Base-by-base conservation (phyloP, 192 early-diverging fungal genomes). In the Podila clonocystis region DNA sequence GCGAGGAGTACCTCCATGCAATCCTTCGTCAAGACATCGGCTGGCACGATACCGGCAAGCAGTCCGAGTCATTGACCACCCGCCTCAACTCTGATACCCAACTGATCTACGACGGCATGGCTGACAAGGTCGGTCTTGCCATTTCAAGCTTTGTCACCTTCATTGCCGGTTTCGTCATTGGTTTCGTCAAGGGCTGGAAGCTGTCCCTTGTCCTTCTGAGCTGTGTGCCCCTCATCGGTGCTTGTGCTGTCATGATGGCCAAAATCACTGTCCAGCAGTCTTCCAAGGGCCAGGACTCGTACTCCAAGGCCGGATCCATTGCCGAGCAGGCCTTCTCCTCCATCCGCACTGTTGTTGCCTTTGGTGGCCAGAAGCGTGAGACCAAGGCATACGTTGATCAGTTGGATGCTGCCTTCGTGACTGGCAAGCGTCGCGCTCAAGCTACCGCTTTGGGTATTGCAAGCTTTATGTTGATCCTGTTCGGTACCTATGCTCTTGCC, bases 51-150 rank as follows among this genome's bases (percentile, higher is more conserved):
- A 87, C 86, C 26, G 85, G 84, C 59, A 89, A 90, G 50, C 91
- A 95, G 41, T 93, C 95, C 60, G 84, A 85, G 52, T 93, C 93
- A 50, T 87, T 98, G 41, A 93, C 95, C 6, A 95, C 95, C 28
- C 93, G 96, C 28, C 91, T 98, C 33, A 92, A 95, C 58, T 87
- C 90, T 34, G 96, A 97, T 60, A 96, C 95, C 38, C 91, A 93
- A 41, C 67, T 97, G 76, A 90, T 98, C 50, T 95, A 98, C 84
- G 96, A 97, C 64, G 96, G 95, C 31, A 93, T 95, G 36, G 88
- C 88, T 19, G 95, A 96, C 62, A 97, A 97, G 74, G 87, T 95
- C 48, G 88, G 93, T 68, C 82, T 94, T 64, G 84, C 92, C 30
- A 58, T 96, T 33, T 89, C 91, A 66, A 87, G 90, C 87, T 89